Percentiles rank a stretch among this genome's conserved stretches.
Conservation (phyloP, 306 rosid species). For the Begonia loranthoides region DNA sequence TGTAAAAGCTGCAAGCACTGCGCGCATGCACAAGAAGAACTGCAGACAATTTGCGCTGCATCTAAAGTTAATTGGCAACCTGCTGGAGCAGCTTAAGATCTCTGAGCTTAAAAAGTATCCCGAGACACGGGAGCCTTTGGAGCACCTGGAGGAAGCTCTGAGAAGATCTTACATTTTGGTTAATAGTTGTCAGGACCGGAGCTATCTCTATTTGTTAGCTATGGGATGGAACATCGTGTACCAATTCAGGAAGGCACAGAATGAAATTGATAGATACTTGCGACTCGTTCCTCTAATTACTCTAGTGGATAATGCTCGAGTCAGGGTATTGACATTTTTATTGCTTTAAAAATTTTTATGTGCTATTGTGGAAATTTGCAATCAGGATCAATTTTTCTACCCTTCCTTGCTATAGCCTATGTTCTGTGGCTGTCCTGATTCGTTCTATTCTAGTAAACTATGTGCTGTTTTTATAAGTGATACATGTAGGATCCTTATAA, state of each 20-base stretch:
- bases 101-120: slow-evolving; percentile 92
- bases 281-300: slow-evolving; percentile 88
- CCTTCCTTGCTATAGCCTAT: too few relatives aligned
- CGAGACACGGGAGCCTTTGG: slow-evolving; percentile 88
- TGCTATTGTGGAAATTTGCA: too few relatives aligned
- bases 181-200: slow-evolving; percentile 84
- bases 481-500: too few relatives aligned
- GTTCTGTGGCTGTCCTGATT: too few relatives aligned
- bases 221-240: slow-evolving; percentile 99
- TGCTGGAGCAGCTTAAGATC: slow-evolving; percentile 90
- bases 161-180: slow-evolving; percentile 80
- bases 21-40: slow-evolving; percentile 93
- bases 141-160: slow-evolving; percentile 92
- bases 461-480: too few relatives aligned
- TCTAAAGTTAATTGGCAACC: slow-evolving; percentile 83
- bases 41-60: slow-evolving; percentile 90
- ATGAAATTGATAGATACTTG: slow-evolving; percentile 82
- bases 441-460: too few relatives aligned
- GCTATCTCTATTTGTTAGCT: slow-evolving; percentile 82
- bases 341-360: too few relatives aligned
- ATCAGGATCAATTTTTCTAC: too few relatives aligned
- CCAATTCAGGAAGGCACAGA: slow-evolving; percentile 96
- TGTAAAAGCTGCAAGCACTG: slow-evolving; percentile 82
- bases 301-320: slow-evolving; percentile 90
- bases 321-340: slow-evolving; percentile 46